A percentile compares a stretch with the other conserved stretches of the same genome.
Evolutionary conservation across 1,284 basidiomycete species (phyloP).

Genomic region (Gymnopus androsaceus): DNA sequence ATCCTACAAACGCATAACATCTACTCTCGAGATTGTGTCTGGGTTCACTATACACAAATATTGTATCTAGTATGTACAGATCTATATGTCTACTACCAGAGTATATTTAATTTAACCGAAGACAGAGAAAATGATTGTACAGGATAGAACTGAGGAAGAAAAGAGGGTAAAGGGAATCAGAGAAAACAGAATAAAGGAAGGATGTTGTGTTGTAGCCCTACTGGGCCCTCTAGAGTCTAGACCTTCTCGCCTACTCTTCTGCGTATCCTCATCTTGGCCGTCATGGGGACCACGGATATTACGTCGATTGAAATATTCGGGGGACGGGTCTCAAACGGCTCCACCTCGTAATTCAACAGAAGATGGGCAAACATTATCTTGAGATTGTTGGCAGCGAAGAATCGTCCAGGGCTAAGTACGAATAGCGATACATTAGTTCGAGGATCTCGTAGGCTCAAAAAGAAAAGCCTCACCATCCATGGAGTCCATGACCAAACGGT

Average conservation of each 20-base stretch:
- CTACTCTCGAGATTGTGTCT: no score
- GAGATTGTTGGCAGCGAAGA: constrained; percentile 44
- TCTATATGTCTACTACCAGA: no score
- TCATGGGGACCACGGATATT: constrained; percentile 8
- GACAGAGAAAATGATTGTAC: no score
- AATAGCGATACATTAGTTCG: neutral
- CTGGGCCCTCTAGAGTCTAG: neutral
- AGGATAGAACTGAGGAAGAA: no score
- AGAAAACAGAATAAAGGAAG: no score
- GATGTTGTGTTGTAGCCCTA: no score
- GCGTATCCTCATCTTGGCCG: constrained; percentile 10
- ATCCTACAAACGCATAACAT: no score
- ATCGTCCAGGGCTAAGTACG: constrained; percentile 43
- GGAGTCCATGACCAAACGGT: neutral
- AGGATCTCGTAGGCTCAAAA: neutral
- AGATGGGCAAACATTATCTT: constrained; percentile 44
- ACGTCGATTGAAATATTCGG: constrained; percentile 10
- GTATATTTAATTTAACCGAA: no score
- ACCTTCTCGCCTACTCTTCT: constrained; percentile 8
- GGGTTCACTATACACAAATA: no score
- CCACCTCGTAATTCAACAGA: constrained; percentile 45
- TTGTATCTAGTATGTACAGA: no score
- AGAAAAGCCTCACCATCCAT: neutral
- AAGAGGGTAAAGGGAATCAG: no score
- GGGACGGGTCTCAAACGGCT: constrained; percentile 21